Conservation (phyloP, 768 basidiomycete genomes). For the Psilocybe subaeruginosa region DNA sequence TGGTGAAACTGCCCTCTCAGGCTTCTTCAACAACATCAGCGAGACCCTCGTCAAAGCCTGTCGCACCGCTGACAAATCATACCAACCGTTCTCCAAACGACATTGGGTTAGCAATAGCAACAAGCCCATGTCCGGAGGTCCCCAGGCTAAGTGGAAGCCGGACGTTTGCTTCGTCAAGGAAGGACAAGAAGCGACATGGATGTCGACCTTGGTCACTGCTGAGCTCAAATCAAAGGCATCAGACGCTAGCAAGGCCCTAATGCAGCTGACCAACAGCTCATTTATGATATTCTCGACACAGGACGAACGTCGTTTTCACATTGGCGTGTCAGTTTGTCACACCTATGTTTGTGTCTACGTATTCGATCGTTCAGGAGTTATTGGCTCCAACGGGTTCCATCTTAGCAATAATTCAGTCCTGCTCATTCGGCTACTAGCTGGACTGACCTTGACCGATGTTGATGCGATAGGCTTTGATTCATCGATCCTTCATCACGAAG, state of each 20-base stretch:
- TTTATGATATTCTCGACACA: neutral
- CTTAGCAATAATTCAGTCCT: neutral
- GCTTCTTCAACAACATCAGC: neutral
- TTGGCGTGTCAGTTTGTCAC: constrained; percentile 2
- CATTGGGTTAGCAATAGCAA: neutral
- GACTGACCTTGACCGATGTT: constrained; percentile 1
- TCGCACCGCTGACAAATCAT: neutral
- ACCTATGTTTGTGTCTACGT: constrained; percentile 1
- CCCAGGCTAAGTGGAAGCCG: neutral
- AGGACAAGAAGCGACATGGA: neutral
- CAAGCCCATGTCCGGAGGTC: neutral
- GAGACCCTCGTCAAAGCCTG: neutral
- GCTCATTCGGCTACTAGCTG: constrained; percentile 3
- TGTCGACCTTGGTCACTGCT: neutral
- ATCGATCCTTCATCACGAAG: neutral
- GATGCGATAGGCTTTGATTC: neutral
- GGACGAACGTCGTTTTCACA: constrained; percentile 1
- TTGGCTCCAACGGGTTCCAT: constrained; percentile 2
- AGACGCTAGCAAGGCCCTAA: neutral
- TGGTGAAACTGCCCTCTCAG: neutral
- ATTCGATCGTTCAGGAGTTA: constrained; percentile 5
- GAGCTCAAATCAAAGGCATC: neutral
- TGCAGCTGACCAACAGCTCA: neutral
- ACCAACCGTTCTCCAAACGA: neutral
- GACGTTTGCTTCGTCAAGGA: neutral